Percentiles rank a stretch among this genome's conserved stretches.
These are phyloP conservation scores for Pleurotus citrinopileatus DNA, from an alignment of 768 basidiomycete species.

Conservation along the genomic window DNA sequence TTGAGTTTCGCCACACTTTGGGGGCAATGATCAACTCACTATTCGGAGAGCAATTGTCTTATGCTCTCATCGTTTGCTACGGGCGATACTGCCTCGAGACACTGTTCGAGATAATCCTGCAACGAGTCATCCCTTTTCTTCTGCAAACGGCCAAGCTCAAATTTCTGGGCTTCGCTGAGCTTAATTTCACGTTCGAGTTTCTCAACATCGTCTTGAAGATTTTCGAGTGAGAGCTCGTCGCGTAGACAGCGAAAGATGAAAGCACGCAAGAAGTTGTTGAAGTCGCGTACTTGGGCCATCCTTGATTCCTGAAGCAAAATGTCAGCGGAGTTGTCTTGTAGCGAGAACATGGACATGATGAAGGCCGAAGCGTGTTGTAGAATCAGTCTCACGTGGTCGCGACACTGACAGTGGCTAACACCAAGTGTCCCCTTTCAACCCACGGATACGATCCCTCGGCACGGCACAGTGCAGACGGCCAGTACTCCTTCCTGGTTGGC, in stretches of 20 bases:
- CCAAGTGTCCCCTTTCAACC: background rate
- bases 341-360: too few relatives aligned
- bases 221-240: background rate
- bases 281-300: background rate
- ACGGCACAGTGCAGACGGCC: background rate
- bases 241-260: constrained; percentile 1
- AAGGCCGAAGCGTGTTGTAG: too few relatives aligned
- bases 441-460: constrained; percentile 10
- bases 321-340: too few relatives aligned
- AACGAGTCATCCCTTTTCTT: background rate
- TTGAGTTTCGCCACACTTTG: background rate
- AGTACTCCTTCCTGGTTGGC: background rate
- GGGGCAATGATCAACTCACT: background rate
- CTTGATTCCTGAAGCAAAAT: background rate
- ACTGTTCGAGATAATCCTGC: background rate
- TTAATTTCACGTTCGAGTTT: background rate
- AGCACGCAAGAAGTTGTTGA: background rate
- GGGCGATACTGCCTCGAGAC: background rate
- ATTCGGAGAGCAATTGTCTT: background rate
- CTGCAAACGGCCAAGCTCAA: background rate
- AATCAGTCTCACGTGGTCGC: too few relatives aligned
- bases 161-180: background rate
- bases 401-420: too few relatives aligned
- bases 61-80: background rate
- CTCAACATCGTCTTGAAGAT: background rate